These are phyloP conservation scores for Spathaspora sp. DNA, from an alignment of 805 yeast genomes.

Conservation along the genomic window DNA sequence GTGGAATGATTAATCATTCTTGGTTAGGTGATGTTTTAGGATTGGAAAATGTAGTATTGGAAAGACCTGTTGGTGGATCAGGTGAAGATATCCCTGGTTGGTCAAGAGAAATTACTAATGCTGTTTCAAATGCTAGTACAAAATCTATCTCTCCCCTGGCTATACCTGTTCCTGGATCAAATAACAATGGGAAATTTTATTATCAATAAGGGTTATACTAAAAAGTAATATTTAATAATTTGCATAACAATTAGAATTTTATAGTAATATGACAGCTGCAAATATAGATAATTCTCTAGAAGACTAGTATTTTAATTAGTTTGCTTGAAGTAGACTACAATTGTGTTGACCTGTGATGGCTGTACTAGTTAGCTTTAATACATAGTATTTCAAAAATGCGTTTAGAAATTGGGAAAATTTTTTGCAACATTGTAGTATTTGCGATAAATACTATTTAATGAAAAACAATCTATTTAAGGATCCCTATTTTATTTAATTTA, in stretches of 20 bases:
- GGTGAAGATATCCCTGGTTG: slow-evolving; percentile 93
- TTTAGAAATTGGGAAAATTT: too few relatives aligned
- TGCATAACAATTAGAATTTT: background rate
- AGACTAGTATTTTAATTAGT: too few relatives aligned
- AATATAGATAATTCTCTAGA: too few relatives aligned
- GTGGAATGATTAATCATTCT: slow-evolving; percentile 85
- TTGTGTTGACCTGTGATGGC: too few relatives aligned
- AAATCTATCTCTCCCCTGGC: background rate
- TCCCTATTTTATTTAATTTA: too few relatives aligned
- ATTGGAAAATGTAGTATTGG: slow-evolving; percentile 63
- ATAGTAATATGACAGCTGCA: too few relatives aligned
- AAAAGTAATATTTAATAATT: background rate
- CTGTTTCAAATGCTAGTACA: background rate
- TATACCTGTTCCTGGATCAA: background rate
- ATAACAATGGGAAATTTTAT: background rate
- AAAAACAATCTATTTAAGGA: too few relatives aligned
- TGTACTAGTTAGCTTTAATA: too few relatives aligned
- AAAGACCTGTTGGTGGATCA: slow-evolving; percentile 71
- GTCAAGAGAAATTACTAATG: slow-evolving; percentile 57
- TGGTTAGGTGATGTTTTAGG: slow-evolving; percentile 82
- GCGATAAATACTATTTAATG: too few relatives aligned
- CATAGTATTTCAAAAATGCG: too few relatives aligned
- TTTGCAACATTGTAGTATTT: too few relatives aligned
- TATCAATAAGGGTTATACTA: background rate
- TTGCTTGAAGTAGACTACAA: too few relatives aligned